Percentiles rank a stretch among this genome's conserved stretches.
phyloP scores from a whole-genome alignment of 345 rosid genomes.

The Linum lewisii region DNA sequence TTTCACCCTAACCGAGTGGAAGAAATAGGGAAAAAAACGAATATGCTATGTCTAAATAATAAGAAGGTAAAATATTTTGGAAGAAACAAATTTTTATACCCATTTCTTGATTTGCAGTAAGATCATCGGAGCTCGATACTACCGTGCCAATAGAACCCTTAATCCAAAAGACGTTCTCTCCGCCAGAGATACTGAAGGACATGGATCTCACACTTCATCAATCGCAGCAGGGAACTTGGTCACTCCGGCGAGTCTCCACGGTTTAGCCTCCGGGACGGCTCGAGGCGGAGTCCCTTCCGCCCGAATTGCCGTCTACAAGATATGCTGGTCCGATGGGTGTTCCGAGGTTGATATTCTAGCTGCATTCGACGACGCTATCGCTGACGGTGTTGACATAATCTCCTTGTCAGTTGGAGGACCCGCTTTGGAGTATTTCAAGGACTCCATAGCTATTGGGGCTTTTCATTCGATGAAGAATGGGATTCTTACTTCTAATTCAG shows the following conservation, averaged over 20 bases:
- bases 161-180: neutral
- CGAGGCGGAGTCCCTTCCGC: neutral
- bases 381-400: conserved; percentile 1
- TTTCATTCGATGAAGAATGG: neutral
- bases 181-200: neutral
- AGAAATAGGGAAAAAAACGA: too few relatives aligned
- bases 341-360: neutral
- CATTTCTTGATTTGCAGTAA: neutral
- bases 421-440: neutral
- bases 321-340: neutral
- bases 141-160: neutral
- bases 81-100: too few relatives aligned
- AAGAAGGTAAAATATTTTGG: too few relatives aligned
- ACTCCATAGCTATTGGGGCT: neutral
- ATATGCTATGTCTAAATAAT: too few relatives aligned
- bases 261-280: neutral
- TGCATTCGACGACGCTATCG: conserved; percentile 1
- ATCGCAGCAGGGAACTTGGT: neutral
- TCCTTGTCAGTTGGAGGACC: neutral
- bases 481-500: neutral
- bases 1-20: too few relatives aligned
- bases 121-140: conserved; percentile 1
- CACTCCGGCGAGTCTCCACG: neutral
- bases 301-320: neutral
- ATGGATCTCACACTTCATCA: neutral